phyloP scores from a whole-genome alignment of 2,329 filamentous ascomycete genomes.

The Achaetomium macrosporum region DNA sequence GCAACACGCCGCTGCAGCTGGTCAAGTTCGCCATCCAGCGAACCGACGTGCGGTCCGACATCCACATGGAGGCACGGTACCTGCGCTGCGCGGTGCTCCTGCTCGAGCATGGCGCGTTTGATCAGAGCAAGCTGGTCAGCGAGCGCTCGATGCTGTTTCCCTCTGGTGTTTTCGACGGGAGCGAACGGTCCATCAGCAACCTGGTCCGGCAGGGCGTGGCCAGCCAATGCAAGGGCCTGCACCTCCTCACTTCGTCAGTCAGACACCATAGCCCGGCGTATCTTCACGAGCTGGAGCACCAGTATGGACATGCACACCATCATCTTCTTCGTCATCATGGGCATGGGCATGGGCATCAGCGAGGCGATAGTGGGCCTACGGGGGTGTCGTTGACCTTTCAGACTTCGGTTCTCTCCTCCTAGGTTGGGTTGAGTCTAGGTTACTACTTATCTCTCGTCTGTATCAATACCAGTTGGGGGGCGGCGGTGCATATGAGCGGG shows the following conservation, averaged over 20 bases:
- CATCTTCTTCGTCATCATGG: not conserved
- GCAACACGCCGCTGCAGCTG: slow-evolving; percentile 26
- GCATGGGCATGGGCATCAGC: slow-evolving; percentile 5
- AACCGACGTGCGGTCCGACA: slow-evolving; percentile 26
- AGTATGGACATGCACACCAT: slow-evolving; percentile 1
- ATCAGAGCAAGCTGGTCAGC: slow-evolving; percentile 26
- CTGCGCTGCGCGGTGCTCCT: slow-evolving; percentile 24
- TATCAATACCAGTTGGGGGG: too few relatives aligned
- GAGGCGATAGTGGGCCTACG: not conserved
- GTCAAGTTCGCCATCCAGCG: slow-evolving; percentile 27
- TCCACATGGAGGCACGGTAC: slow-evolving; percentile 27
- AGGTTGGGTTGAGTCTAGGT: not conserved
- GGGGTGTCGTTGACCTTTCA: slow-evolving; percentile 10
- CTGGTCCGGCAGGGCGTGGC: slow-evolving; percentile 24
- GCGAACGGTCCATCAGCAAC: slow-evolving; percentile 23
- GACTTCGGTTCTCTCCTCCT: slow-evolving; percentile 8
- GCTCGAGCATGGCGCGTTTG: slow-evolving; percentile 25
- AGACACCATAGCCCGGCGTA: slow-evolving; percentile 13
- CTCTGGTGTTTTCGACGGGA: slow-evolving; percentile 25
- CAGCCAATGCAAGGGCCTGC: slow-evolving; percentile 21
- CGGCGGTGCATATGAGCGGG: too few relatives aligned
- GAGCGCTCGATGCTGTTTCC: slow-evolving; percentile 24
- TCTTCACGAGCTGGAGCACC: slow-evolving; percentile 3
- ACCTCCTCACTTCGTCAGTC: slow-evolving; percentile 20
- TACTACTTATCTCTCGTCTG: not conserved